Percentiles rank a stretch among this genome's conserved stretches.
Conservation (phyloP, 495 filamentous ascomycete genomes). For the Aspergillus mulundensis region DNA sequence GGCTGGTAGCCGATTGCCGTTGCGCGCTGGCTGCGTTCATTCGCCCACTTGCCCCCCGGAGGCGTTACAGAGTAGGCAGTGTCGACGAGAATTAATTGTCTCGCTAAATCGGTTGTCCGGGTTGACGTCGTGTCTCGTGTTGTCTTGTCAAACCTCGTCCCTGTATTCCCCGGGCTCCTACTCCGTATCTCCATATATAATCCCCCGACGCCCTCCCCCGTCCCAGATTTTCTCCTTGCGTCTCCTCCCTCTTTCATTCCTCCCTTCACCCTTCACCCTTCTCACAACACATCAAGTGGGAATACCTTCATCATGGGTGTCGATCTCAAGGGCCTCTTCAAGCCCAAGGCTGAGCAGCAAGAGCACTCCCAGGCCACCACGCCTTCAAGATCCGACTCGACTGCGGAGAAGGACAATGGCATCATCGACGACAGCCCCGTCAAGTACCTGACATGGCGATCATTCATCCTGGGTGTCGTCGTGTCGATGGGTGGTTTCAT, state of each 20-base stretch:
- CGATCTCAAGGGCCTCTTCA: conserved; percentile 31
- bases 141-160: conserved; percentile 1
- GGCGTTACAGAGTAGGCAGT: background rate
- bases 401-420: conserved; percentile 36
- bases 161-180: background rate
- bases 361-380: conserved; percentile 37
- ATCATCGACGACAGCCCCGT: conserved; percentile 45
- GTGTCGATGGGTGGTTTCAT: conserved; percentile 72
- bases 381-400: conserved; percentile 36
- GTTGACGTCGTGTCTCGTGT: background rate
- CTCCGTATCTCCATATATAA: conserved; percentile 6
- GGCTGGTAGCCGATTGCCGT: conserved; percentile 25
- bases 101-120: conserved; percentile 15
- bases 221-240: conserved; percentile 13
- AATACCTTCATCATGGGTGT: conserved; percentile 34
- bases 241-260: conserved; percentile 6
- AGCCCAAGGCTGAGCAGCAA: conserved; percentile 25
- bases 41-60: background rate
- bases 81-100: background rate
- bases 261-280: background rate
- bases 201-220: conserved; percentile 15
- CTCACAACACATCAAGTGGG: background rate
- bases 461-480: conserved; percentile 48
- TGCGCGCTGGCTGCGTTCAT: conserved; percentile 11
- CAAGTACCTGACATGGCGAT: conserved; percentile 45